Evolutionary conservation across 1,284 basidiomycete genomes (phyloP), one percentile per base, ranked within the genome.

Genomic region (Heterobasidion irregulare): DNA sequence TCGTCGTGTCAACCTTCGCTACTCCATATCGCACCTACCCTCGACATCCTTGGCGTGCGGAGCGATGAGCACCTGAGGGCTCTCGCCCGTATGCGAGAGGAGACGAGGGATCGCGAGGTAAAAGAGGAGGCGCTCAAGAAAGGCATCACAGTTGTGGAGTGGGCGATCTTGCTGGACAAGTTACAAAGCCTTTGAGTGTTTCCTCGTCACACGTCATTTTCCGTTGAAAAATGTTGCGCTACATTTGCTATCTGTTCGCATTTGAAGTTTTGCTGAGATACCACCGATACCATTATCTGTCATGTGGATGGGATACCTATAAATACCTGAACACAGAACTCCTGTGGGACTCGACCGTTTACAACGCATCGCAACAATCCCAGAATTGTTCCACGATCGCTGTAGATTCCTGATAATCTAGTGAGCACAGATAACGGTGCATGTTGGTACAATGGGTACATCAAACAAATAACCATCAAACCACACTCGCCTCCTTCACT

Each of bases 81-180:
- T 5, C 69, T 87, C 19, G 76, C 74, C 2, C 70, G 76, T 56
- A 65, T 88, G 60, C 78, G 77, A 41, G 82, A 83, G 53, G 80
- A 79, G 58, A 86, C 82, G 33, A 67, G 86, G 58, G 78, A 87
- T 65, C 68, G 77, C 55, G 83, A 87, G 65, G 72, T 88, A 45
- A 83, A 76, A 66, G 80, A 83, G 60, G 80, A 82, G 61, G 86
- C 83, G 53, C 63, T 88, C 67, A 78, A 70, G 64, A 69, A 75
- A 58, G 86, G 85, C 0, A 72, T 88, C 52, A 85, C 84, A 1
- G 74, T 86, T 3, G 71, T 88, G 66, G 86, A 88, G 62, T 88
- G 85, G 86, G 85, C 86, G n/a, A 84, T 88, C 61, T 71, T 88
- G 59, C 65, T 87, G 57, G 86, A 88, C 66, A 41, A 41, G 38